Conservation (phyloP, 495 filamentous ascomycete genomes). For the Neurospora sp. region DNA sequence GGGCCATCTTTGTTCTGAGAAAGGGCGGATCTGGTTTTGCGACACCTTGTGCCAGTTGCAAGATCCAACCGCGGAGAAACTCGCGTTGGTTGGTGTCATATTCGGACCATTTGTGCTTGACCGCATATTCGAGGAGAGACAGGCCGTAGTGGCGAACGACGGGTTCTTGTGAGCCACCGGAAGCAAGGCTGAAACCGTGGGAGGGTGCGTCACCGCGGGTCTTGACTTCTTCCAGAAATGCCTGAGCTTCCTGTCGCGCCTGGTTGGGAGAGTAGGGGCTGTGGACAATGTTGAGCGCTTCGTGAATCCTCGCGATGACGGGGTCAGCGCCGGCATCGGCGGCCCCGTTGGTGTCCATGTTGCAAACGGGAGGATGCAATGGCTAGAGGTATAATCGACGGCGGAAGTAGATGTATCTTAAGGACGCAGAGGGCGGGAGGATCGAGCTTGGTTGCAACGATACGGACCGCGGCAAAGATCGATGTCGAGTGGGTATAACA, state of each 20-base stretch:
- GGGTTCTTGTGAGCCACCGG: slow-evolving; percentile 57
- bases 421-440: background rate
- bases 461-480: background rate
- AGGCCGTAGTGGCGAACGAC: slow-evolving; percentile 90
- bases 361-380: background rate
- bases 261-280: slow-evolving; percentile 72
- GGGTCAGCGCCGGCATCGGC: slow-evolving; percentile 12
- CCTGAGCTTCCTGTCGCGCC: slow-evolving; percentile 69
- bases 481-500: background rate
- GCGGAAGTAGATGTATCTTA: too few relatives aligned
- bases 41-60: slow-evolving; percentile 67
- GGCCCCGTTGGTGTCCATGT: slow-evolving; percentile 19
- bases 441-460: background rate
- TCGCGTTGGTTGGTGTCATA: slow-evolving; percentile 52
- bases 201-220: slow-evolving; percentile 63
- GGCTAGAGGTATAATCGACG: background rate
- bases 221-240: slow-evolving; percentile 78
- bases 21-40: slow-evolving; percentile 67
- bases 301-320: slow-evolving; percentile 53
- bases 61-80: slow-evolving; percentile 59
- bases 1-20: slow-evolving; percentile 87
- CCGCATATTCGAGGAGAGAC: slow-evolving; percentile 76
- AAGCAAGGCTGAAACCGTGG: slow-evolving; percentile 77
- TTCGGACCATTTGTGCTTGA: slow-evolving; percentile 72
- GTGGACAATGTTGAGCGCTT: slow-evolving; percentile 79